phyloP scores from a whole-genome alignment of 2,329 filamentous ascomycete species.

The Neurospora sp. region DNA sequence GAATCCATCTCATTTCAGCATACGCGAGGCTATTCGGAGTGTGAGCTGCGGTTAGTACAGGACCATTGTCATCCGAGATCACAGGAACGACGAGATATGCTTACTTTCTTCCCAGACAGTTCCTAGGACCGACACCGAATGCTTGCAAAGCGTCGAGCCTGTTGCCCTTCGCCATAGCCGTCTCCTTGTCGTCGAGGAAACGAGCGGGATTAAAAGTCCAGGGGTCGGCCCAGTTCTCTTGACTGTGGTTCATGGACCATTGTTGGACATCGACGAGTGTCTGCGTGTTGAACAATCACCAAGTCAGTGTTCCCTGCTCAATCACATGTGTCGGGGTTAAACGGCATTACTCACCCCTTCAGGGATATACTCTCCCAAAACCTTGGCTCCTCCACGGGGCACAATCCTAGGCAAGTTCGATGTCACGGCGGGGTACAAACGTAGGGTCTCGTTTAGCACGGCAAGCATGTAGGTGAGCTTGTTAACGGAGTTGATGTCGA shows the following conservation, averaged over 20 bases:
- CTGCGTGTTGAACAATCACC: constrained; percentile 12
- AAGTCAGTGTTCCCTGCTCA: not conserved
- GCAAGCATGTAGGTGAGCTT: constrained; percentile 28
- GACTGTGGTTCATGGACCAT: constrained; percentile 21
- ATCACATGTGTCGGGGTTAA: not conserved
- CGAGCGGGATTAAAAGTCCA: constrained; percentile 27
- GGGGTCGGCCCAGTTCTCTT: constrained; percentile 25
- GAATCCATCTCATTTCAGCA: constrained; percentile 37
- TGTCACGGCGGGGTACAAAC: constrained; percentile 26
- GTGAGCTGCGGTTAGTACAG: not conserved
- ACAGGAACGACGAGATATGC: constrained; percentile 1
- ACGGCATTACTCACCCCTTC: constrained; percentile 8
- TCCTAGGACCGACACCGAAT: constrained; percentile 29
- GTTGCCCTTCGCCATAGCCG: constrained; percentile 11
- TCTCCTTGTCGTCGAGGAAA: constrained; percentile 21
- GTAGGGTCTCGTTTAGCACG: constrained; percentile 28
- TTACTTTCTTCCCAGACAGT: constrained; percentile 33
- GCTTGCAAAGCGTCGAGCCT: constrained; percentile 24
- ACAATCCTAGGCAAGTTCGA: constrained; percentile 7
- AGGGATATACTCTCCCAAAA: constrained; percentile 11
- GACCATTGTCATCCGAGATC: not conserved
- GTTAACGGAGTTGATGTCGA: constrained; percentile 23
- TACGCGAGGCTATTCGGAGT: constrained; percentile 28
- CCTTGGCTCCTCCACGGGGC: constrained; percentile 8
- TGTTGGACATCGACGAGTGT: constrained; percentile 22